These are phyloP conservation scores for Fonsecaea pedrosoi DNA, from an alignment of 2,329 filamentous ascomycete species.

Conservation along the genomic window DNA sequence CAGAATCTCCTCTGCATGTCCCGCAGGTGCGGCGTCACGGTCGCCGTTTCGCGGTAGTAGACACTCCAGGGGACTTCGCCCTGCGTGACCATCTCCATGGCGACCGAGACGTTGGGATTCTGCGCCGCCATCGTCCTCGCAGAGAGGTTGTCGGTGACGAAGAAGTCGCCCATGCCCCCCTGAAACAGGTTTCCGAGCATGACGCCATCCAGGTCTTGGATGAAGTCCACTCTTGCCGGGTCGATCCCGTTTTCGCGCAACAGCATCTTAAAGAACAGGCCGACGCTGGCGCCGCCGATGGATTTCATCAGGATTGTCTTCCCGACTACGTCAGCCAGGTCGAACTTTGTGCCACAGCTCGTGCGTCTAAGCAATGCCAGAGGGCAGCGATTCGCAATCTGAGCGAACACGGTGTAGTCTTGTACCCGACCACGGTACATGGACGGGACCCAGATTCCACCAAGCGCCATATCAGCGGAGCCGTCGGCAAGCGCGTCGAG, in stretches of 20 bases:
- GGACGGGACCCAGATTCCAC: slow-evolving; percentile 31
- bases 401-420: slow-evolving; percentile 28
- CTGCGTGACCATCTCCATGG: slow-evolving; percentile 29
- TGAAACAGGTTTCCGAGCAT: slow-evolving; percentile 29
- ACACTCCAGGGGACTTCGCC: slow-evolving; percentile 33
- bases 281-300: slow-evolving; percentile 26
- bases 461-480: slow-evolving; percentile 28
- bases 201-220: slow-evolving; percentile 28
- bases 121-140: slow-evolving; percentile 13
- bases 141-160: slow-evolving; percentile 26
- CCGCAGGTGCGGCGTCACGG: slow-evolving; percentile 23
- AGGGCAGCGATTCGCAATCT: slow-evolving; percentile 30
- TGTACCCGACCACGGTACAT: slow-evolving; percentile 28
- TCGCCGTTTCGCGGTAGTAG: slow-evolving; percentile 25
- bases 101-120: slow-evolving; percentile 26
- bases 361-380: slow-evolving; percentile 22
- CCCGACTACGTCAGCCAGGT: slow-evolving; percentile 19
- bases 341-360: slow-evolving; percentile 11
- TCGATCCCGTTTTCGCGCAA: slow-evolving; percentile 28
- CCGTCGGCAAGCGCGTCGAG: slow-evolving; percentile 29
- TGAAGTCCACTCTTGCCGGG: slow-evolving; percentile 19
- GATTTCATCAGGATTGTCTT: slow-evolving; percentile 28
- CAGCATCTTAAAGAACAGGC: slow-evolving; percentile 30
- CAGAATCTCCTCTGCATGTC: slow-evolving; percentile 28
- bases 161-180: slow-evolving; percentile 28